Base-by-base conservation (phyloP, 192 early-diverging fungal genomes). In the Rhizophagus clarus region DNA sequence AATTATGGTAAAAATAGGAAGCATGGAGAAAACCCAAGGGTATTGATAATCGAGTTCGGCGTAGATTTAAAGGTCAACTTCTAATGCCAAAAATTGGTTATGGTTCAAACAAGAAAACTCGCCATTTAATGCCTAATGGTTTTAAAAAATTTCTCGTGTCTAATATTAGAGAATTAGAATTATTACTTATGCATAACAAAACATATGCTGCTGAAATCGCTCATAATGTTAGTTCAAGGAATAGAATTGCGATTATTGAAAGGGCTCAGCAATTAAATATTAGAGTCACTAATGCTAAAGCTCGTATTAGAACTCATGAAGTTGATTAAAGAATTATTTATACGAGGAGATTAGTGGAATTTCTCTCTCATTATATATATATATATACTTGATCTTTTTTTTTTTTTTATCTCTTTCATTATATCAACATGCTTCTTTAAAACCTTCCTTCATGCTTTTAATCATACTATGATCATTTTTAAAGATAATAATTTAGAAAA, bases 11-110 rank as follows among this genome's bases (percentile, higher is more conserved):
- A 66, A 74, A 74, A 70, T 89, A 96, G 94, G 92, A 92, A 84
- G 95, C 96, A 83, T 99, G 98, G 98, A 94, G 98, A 90, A 97
- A 98, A 88, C 98, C 98, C 84, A 95, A 94, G 89, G 98, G 98
- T 99, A 99, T 99, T 91, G 98, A 99, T 88, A 96, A 94, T 91
- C 90, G 95, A 77, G 96, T 97, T 80, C 97, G 98, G 82, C 90
- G 98, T 84, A 93, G 98, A 74, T 99, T 99, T 92, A 97, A 96
- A 92, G 98, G 98, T 81, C 92, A 93, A 81, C 92, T 96, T 83
- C 92, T 94, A 84, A 97, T 98, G 95, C 97, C 98, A 89, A 98
- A 98, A 92, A 99, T 99, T 82, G 98, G 98, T 88, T 99, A 97
- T 87, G 98, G 98, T 84, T 96, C 97, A 85, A 96, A 95, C 92